Percentiles rank a stretch among this genome's conserved stretches.
Conservation (phyloP, 805 yeast species). For the Metschnikowia rubicola region DNA sequence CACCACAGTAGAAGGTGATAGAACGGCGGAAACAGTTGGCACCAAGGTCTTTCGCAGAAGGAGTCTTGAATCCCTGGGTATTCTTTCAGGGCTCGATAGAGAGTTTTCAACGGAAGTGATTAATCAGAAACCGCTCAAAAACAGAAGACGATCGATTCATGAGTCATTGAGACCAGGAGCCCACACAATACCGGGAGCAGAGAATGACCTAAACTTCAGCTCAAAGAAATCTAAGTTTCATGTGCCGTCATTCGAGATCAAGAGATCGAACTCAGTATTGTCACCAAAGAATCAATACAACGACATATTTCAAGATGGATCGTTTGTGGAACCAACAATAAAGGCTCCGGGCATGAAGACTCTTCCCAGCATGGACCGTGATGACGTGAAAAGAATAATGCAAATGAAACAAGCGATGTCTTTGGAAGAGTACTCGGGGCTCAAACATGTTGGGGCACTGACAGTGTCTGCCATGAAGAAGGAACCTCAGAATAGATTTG, state of each 20-base stretch:
- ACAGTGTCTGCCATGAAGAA: conserved; percentile 4
- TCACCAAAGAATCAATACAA: conserved; percentile 38
- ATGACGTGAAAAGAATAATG: conserved; percentile 39
- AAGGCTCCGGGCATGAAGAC: conserved; percentile 46
- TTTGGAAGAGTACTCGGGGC: conserved; percentile 37
- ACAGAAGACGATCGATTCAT: conserved; percentile 1
- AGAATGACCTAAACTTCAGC: neutral
- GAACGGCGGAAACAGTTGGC: neutral
- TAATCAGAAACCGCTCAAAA: neutral
- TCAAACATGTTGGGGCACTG: conserved; percentile 29
- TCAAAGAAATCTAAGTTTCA: conserved; percentile 28
- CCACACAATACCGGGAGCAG: neutral
- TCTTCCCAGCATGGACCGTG: conserved; percentile 46
- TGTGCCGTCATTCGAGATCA: conserved; percentile 43
- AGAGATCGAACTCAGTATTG: conserved; percentile 31
- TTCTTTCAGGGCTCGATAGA: conserved; percentile 21
- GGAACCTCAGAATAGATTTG: conserved; percentile 19
- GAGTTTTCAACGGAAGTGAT: neutral
- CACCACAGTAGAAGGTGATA: neutral
- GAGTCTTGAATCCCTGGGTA: conserved; percentile 27
- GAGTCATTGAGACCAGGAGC: conserved; percentile 6
- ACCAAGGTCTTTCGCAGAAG: conserved; percentile 9
- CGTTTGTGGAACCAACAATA: conserved; percentile 32
- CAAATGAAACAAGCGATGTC: conserved; percentile 33
- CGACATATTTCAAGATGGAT: conserved; percentile 35